phyloP scores from a whole-genome alignment of 345 rosid genomes.

The Pugionium cornutum region DNA sequence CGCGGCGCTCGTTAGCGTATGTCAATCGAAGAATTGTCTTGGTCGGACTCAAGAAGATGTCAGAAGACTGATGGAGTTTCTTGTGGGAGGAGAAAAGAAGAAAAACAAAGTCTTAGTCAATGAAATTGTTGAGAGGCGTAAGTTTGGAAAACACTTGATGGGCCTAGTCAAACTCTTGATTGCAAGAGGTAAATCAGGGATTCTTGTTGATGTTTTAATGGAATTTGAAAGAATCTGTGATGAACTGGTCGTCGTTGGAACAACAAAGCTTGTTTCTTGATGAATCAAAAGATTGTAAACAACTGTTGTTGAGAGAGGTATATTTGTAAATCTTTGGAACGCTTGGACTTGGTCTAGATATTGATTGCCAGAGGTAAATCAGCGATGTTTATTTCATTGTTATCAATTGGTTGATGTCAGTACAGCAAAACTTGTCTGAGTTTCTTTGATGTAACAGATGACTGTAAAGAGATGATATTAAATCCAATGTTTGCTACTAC shows the following conservation, averaged over 20 bases:
- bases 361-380: no score
- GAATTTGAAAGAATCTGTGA: constrained; percentile 56
- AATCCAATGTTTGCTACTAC: no score
- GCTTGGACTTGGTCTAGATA: no score
- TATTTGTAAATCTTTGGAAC: no score
- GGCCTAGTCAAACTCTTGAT: constrained; percentile 58
- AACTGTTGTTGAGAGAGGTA: no score
- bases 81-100: constrained; percentile 46
- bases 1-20: constrained; percentile 66
- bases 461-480: no score
- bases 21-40: constrained; percentile 53
- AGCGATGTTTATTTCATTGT: no score
- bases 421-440: no score
- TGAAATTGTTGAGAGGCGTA: constrained; percentile 42
- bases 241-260: constrained; percentile 34
- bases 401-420: no score
- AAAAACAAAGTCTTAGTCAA: constrained; percentile 42
- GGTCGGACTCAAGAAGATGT: constrained; percentile 50
- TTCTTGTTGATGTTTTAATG: constrained; percentile 53
- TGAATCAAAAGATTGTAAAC: constrained; percentile 4
- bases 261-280: constrained; percentile 29
- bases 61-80: constrained; percentile 43
- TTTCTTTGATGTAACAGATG: no score
- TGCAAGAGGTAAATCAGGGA: constrained; percentile 48
- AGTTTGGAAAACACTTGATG: constrained; percentile 47